These are phyloP conservation scores for Lactarius sp. DNA, from an alignment of 768 basidiomycete genomes.

Conservation along the genomic window DNA sequence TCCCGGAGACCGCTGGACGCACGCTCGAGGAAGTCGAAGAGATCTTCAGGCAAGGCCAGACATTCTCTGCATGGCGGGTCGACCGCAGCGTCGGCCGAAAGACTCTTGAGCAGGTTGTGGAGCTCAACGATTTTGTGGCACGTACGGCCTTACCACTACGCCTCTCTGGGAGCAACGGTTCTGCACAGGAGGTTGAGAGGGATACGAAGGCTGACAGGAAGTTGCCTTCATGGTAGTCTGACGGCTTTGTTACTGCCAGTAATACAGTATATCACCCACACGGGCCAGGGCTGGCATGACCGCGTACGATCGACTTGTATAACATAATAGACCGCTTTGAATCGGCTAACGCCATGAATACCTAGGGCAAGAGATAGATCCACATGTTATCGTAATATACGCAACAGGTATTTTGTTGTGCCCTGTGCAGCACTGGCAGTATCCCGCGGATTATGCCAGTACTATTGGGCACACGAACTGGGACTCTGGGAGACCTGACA, in stretches of 20 bases:
- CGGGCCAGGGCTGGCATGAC: no score
- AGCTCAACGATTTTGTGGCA: constrained; percentile 12
- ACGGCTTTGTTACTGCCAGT: neutral
- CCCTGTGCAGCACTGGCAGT: no score
- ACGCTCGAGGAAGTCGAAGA: constrained; percentile 78
- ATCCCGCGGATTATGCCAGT: no score
- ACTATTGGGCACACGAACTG: no score
- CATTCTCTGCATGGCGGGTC: constrained; percentile 68
- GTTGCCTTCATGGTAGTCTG: neutral
- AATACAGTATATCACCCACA: no score
- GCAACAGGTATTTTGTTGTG: no score
- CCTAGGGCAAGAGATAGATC: no score
- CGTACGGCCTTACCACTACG: neutral
- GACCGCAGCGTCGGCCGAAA: constrained; percentile 56
- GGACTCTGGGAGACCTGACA: no score
- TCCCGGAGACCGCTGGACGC: constrained; percentile 70
- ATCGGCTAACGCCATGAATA: neutral
- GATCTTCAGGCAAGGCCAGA: constrained; percentile 64
- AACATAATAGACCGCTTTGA: neutral
- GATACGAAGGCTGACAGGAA: neutral
- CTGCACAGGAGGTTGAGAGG: neutral
- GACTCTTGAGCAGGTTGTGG: constrained; percentile 48
- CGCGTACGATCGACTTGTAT: no score
- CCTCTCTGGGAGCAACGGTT: neutral
- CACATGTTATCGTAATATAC: no score